Evolutionary conservation across 352 stramenopile species (phyloP), one percentile per base, ranked within the genome.

Genomic region (Plasmopara halstedii): DNA sequence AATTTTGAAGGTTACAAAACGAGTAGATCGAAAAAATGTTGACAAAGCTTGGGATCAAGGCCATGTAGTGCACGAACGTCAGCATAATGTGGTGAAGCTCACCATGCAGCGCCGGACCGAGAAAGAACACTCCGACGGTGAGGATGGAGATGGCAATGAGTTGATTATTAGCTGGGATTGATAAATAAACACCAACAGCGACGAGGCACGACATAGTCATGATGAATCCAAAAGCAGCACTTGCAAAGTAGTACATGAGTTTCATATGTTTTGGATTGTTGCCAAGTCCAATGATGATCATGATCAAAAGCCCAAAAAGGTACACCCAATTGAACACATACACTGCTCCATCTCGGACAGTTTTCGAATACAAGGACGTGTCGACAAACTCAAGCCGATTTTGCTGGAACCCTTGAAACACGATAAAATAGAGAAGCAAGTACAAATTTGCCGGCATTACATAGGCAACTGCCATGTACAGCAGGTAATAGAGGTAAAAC

Each of bases 11-110:
- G 64, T 93, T 92, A 48, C 77, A 94, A 58, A 91, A 93, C 42
- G 79, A 90, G 73, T 93, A 95, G 46, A 95, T 87, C 18, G 76
- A 88, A 42, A 93, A 88, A 40, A 93, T 93, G 58, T 91, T 94
- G 25, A 95, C 78, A 38, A 94, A 94, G 37, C 73, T 90, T 22
- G 84, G 84, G 42, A 91, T 85, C 35, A 95, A 53, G 14, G 80
- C 70, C 37, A 76, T 88, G 66, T 92, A 95, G 60, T 94, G 84
- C 49, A 77, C 83, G 62, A 90, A 90, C 26, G 77, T 88, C 58
- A 91, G 70, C 43, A 90, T 62, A 39, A 91, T 88, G 56, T 90
- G 73, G 51, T 91, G 83, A 35, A 91, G 36, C 54, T 91, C 79
- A 22, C 83, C 77, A 17, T 90, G 72, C 4, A 94, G 36, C 4